phyloP scores from a whole-genome alignment of 192 early-diverging fungal species.

The Spizellomyces punctatus region DNA sequence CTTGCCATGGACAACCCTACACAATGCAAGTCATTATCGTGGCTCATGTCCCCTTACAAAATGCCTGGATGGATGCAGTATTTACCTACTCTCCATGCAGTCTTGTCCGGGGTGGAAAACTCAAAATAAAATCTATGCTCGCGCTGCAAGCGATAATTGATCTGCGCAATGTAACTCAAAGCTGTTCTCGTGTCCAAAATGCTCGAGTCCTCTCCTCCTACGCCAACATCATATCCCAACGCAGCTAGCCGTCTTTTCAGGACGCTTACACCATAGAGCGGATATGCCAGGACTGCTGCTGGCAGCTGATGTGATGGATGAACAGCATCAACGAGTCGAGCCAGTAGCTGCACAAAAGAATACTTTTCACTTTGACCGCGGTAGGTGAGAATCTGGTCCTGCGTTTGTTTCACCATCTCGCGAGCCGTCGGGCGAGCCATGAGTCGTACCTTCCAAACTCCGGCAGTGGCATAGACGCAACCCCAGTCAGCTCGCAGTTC shows the following conservation, averaged over 20 bases:
- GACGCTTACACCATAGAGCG: conserved; percentile 38
- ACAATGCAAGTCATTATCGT: no score
- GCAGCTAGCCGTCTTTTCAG: conserved; percentile 41
- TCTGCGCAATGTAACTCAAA: conserved; percentile 39
- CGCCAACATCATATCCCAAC: conserved; percentile 44
- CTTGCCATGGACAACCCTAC: not conserved
- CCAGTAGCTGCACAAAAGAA: conserved; percentile 43
- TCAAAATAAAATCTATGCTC: conserved; percentile 55
- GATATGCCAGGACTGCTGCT: conserved; percentile 47
- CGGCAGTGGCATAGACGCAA: conserved; percentile 36
- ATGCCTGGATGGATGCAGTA: not conserved
- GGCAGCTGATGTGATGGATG: conserved; percentile 56
- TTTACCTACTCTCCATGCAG: conserved; percentile 48
- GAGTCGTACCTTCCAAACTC: conserved; percentile 28
- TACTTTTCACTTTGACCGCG: conserved; percentile 13
- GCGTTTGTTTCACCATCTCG: conserved; percentile 39
- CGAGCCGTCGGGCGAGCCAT: conserved; percentile 24
- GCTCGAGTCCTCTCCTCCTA: conserved; percentile 35
- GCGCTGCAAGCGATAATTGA: conserved; percentile 35
- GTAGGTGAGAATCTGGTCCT: conserved; percentile 29
- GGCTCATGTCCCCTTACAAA: no score
- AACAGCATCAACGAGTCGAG: conserved; percentile 47
- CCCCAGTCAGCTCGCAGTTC: conserved; percentile 25
- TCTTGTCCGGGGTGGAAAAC: conserved; percentile 43
- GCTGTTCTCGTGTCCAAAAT: conserved; percentile 39